A percentile compares a stretch with the other conserved stretches of the same genome.
Evolutionary conservation across 2,329 filamentous ascomycete species (phyloP).

Genomic region (Exophiala calicioides): DNA sequence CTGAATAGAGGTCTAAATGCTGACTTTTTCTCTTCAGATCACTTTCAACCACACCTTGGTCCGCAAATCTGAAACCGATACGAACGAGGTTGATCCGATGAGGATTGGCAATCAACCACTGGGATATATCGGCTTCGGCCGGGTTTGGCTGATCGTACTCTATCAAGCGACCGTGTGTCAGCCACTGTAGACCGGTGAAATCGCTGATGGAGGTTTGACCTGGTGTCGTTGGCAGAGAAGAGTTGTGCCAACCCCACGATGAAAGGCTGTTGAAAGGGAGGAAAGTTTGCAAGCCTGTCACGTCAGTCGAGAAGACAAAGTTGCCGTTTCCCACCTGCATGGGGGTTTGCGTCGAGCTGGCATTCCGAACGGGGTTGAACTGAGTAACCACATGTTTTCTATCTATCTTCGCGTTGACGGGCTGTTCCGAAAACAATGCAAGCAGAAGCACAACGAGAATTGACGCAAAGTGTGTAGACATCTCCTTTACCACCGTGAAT

Average conservation of each 20-base stretch:
- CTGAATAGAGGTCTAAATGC: slow-evolving; percentile 52
- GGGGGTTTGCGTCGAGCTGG: slow-evolving; percentile 2
- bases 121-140: slow-evolving; percentile 3
- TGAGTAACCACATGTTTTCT: slow-evolving; percentile 1
- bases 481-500: too few species aligned
- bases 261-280: slow-evolving; percentile 4
- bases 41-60: slow-evolving; percentile 30
- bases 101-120: slow-evolving; percentile 9
- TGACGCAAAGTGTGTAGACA: too few species aligned
- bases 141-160: slow-evolving; percentile 6
- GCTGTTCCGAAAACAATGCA: neutral
- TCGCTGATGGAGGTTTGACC: slow-evolving; percentile 7
- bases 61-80: slow-evolving; percentile 1
- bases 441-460: too few species aligned
- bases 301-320: slow-evolving; percentile 7
- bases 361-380: slow-evolving; percentile 5
- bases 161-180: slow-evolving; percentile 2
- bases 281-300: slow-evolving; percentile 5
- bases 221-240: slow-evolving; percentile 2
- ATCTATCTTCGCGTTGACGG: slow-evolving; percentile 2
- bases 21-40: slow-evolving; percentile 45
- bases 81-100: slow-evolving; percentile 6
- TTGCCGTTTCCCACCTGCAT: slow-evolving; percentile 8
- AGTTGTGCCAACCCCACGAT: slow-evolving; percentile 6
- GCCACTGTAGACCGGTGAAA: slow-evolving; percentile 7